Conservation (phyloP, 805 yeast genomes). For the Hanseniaspora thailandica region DNA sequence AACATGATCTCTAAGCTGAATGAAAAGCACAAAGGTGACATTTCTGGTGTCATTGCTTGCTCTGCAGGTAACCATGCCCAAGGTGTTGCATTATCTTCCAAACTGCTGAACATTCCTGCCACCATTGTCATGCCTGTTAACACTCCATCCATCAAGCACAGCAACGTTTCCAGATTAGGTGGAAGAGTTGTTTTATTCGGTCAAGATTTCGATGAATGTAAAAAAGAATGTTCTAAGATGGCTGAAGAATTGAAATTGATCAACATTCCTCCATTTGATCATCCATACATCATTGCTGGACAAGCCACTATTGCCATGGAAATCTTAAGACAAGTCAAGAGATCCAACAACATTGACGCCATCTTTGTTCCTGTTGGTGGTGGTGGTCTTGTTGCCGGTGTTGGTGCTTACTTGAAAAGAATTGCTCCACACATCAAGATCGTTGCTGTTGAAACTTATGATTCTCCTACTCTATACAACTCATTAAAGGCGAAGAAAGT, state of each 20-base stretch:
- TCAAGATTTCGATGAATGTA: conserved; percentile 91
- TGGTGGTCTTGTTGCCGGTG: conserved; percentile 89
- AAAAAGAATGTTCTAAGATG: conserved; percentile 71
- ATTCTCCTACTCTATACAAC: conserved; percentile 83
- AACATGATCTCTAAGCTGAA: conserved; percentile 87
- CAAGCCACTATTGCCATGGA: conserved; percentile 97
- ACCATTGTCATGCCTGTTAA: conserved; percentile 97
- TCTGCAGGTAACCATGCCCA: conserved; percentile 99
- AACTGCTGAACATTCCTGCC: conserved; percentile 74
- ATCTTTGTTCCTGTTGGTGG: conserved; percentile 94
- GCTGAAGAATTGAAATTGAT: conserved; percentile 60
- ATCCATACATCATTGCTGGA: conserved; percentile 96
- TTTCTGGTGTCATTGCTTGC: conserved; percentile 82
- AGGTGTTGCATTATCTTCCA: conserved; percentile 92
- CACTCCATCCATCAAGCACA: conserved; percentile 88
- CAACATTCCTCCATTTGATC: conserved; percentile 96
- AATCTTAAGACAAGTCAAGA: conserved; percentile 70
- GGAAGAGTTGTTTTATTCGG: conserved; percentile 89
- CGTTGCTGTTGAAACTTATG: conserved; percentile 91
- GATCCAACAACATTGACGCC: conserved; percentile 54
- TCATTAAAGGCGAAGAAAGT: conserved; percentile 49
- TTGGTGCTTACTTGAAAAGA: conserved; percentile 80
- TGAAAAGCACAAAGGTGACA: conserved; percentile 24
- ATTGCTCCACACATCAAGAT: conserved; percentile 95
- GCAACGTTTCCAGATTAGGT: conserved; percentile 84